Base-by-base conservation (phyloP, 2,329 filamentous ascomycete genomes). In the Aspergillus sp. region DNA sequence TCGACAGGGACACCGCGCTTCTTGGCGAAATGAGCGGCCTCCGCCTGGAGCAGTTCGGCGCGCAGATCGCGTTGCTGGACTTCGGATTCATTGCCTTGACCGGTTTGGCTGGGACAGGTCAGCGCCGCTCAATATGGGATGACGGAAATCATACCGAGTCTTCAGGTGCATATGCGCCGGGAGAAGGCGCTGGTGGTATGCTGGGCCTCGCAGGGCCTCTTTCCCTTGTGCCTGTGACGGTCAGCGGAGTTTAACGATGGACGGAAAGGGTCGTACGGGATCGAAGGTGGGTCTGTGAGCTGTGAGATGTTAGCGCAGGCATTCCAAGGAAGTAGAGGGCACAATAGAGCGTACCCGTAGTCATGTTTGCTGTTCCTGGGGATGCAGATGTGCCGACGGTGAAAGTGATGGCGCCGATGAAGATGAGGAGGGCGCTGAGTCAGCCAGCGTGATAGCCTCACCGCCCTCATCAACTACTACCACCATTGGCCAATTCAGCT, bases 111-210 rank as follows among this genome's bases (percentile, higher is more conserved):
- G 60, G 61, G 57, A 16, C 36, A 67, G 49, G 70, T 63, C 43
- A 51, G 29, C 45, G 13, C 5, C 16, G 3, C 9, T 7, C 20
- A 17, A 6, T 11, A 34, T 38, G 36, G 5, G 3, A 25, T 2
- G 14, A 21, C 3, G 7, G 11, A 23, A 14, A 10, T 52, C 78
- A 44, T 82, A 86, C 78, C 91, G 85, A 69, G 87, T 88, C 77
- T 99, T 99, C 68, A 99, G 86, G 59, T 90, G 87, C 11, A 90
- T 97, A 73, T 99, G 88, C 29, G 94, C 94, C 31, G 94, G 93
- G 13, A 97, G 86, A 14, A 97, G 88, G 64, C 94, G 88, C 75
- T 97, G 93, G 71, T 99, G 94, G 78, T 97, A 97, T 64, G 91
- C 93, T 46, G 91, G 89, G 45, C 94, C 94, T 66, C 91, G 88